A percentile compares a stretch with the other conserved stretches of the same genome.
Conservation (phyloP, 352 stramenopile species). For the Elongisporangium anandrum region DNA sequence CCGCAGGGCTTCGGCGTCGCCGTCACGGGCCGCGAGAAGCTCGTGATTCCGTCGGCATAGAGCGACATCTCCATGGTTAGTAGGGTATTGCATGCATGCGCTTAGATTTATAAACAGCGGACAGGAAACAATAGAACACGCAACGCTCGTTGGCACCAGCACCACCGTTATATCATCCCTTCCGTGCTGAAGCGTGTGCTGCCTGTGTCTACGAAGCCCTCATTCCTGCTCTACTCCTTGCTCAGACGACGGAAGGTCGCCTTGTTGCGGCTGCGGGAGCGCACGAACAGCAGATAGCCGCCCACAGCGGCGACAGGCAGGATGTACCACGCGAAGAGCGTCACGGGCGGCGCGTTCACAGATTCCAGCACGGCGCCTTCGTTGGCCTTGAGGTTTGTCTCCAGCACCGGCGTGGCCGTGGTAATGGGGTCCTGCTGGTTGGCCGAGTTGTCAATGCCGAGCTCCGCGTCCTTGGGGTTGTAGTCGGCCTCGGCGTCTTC, state of each 20-base stretch:
- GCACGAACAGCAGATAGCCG: slow-evolving; percentile 63
- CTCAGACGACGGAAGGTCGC: slow-evolving; percentile 9
- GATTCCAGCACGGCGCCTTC: slow-evolving; percentile 34
- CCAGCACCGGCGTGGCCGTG: slow-evolving; percentile 9
- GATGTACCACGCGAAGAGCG: slow-evolving; percentile 80
- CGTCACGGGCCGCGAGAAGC: slow-evolving; percentile 24
- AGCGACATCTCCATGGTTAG: slow-evolving; percentile 7
- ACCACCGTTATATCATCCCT: no score
- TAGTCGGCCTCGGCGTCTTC: slow-evolving; percentile 33
- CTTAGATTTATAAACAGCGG: neutral
- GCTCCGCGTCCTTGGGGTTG: slow-evolving; percentile 61
- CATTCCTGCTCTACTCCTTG: neutral
- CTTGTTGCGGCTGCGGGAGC: slow-evolving; percentile 34
- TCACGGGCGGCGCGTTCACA: slow-evolving; percentile 48
- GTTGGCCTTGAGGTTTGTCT: slow-evolving; percentile 25
- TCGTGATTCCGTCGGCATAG: slow-evolving; percentile 13
- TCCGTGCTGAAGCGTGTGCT: no score
- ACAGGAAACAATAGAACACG: neutral
- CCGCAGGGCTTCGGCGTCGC: slow-evolving; percentile 59
- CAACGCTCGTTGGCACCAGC: neutral
- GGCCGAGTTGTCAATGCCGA: slow-evolving; percentile 58
- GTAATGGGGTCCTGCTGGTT: slow-evolving; percentile 46
- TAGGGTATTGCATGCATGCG: neutral
- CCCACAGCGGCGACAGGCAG: slow-evolving; percentile 59
- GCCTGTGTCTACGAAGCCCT: no score